Base-by-base conservation (phyloP, 306 rosid genomes). In the Mimosa bimucronata region DNA sequence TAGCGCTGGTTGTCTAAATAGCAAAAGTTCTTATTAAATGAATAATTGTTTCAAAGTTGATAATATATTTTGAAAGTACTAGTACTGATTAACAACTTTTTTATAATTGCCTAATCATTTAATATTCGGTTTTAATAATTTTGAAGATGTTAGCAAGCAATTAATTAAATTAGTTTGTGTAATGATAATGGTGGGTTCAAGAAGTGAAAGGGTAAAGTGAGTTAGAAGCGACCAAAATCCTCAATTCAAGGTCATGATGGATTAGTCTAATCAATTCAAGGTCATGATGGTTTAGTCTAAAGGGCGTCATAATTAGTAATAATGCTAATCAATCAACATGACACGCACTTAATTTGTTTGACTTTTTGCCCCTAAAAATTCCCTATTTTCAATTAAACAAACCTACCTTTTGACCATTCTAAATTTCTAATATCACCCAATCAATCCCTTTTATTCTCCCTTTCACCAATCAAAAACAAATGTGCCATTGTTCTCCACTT, bases 161-260 rank as follows among this genome's bases (percentile, higher is more conserved):
- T 25, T 4, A 28, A 60, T 23, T 26, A 25, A 12, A 26, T 14
- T 14, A 14, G 38, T 61, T 13, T 13, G 19, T 61, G 67, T 28
- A 15, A 61, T 26, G 23, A 2, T 30, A 21, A 6, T 14, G 37
- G 19, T 25, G 31, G 68, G n/a, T 64, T 15, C 42, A 64, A 30
- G 23, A 16, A 9, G n/a, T 5, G 0, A 64, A 64, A 31, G 60
- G 6, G 65, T 10, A 25, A 15, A 79, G 83, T 80, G 77, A 46
- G 41, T 14, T 15, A 44, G 65, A 85, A 80, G 84, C 48, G 79
- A 85, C 88, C 76, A 78, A 66, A 42, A 42, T 68, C 86, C 91
- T 83, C 66, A 76, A 80, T 87, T 83, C 13, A 75, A 77, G 88
- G 88, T 64, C 67, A 70, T 74, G 64, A 74, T 58, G 57, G 40